phyloP scores from a whole-genome alignment of 176 grass and related monocot species.

The Carex parvula region DNA sequence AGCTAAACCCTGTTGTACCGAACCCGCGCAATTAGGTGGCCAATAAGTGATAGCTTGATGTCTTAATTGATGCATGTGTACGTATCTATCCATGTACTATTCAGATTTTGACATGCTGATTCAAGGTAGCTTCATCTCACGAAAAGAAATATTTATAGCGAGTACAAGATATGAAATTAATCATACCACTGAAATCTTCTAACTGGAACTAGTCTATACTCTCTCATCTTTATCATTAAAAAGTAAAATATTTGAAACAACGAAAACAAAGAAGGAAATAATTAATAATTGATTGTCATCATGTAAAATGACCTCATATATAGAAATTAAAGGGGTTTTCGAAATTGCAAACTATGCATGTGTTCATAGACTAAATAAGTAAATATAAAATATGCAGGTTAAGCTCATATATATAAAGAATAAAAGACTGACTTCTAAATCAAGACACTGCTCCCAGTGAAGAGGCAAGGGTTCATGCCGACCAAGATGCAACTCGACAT shows the following conservation, averaged over 20 bases:
- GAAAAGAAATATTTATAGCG: background rate
- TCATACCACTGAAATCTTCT: background rate
- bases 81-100: constrained; percentile 4
- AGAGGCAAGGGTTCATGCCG: constrained; percentile 59
- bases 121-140: background rate
- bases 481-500: constrained; percentile 65
- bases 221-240: background rate
- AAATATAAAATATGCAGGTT: background rate
- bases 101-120: background rate
- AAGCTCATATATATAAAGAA: no score
- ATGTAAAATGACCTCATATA: background rate
- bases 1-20: background rate
- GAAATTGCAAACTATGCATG: background rate
- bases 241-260: background rate
- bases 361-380: background rate
- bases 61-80: background rate
- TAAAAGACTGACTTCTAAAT: constrained; percentile 57
- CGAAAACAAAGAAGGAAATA: background rate
- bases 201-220: background rate
- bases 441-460: constrained; percentile 95
- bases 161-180: background rate
- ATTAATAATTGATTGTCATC: background rate
- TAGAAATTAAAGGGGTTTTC: background rate
- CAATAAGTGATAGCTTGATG: background rate
- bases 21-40: background rate